phyloP scores from a whole-genome alignment of 2,329 filamentous ascomycete species.

The Xylaria sp. region DNA sequence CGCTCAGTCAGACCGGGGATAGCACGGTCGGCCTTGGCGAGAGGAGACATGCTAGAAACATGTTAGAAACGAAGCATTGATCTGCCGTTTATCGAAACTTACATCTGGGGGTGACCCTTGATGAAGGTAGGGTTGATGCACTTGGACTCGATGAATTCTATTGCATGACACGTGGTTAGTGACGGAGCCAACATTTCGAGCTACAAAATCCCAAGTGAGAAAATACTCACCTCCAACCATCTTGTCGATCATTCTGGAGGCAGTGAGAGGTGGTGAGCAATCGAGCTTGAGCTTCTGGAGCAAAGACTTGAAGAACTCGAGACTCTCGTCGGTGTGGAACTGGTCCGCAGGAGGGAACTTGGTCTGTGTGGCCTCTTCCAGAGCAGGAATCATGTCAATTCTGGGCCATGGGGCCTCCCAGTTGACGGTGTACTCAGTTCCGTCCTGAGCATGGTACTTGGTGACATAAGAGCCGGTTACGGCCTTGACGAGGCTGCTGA shows the following conservation, averaged over 20 bases:
- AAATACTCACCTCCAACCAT: constrained; percentile 55
- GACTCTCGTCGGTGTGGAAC: constrained; percentile 83
- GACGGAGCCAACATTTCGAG: background rate
- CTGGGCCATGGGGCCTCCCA: constrained; percentile 93
- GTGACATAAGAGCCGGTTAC: constrained; percentile 82
- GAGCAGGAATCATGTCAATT: constrained; percentile 90
- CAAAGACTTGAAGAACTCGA: constrained; percentile 76
- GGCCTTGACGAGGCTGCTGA: constrained; percentile 82
- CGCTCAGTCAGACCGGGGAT: constrained; percentile 85
- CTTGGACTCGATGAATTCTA: constrained; percentile 79
- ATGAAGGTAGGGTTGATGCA: constrained; percentile 85
- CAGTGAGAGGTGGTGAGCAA: constrained; percentile 85
- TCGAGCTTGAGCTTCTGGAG: constrained; percentile 66
- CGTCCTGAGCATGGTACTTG: constrained; percentile 77
- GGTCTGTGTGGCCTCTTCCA: constrained; percentile 85
- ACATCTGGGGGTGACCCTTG: constrained; percentile 61
- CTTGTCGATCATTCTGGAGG: constrained; percentile 94
- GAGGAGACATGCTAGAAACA: constrained; percentile 64
- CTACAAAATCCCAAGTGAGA: background rate
- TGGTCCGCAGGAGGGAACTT: constrained; percentile 88
- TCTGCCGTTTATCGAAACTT: background rate
- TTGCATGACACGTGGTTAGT: background rate
- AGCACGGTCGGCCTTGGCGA: constrained; percentile 89
- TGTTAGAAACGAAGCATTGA: background rate
- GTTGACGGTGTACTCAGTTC: constrained; percentile 86